These are phyloP conservation scores for Podila clonocystis DNA, from an alignment of 192 early-diverging fungal genomes.

Conservation along the genomic window DNA sequence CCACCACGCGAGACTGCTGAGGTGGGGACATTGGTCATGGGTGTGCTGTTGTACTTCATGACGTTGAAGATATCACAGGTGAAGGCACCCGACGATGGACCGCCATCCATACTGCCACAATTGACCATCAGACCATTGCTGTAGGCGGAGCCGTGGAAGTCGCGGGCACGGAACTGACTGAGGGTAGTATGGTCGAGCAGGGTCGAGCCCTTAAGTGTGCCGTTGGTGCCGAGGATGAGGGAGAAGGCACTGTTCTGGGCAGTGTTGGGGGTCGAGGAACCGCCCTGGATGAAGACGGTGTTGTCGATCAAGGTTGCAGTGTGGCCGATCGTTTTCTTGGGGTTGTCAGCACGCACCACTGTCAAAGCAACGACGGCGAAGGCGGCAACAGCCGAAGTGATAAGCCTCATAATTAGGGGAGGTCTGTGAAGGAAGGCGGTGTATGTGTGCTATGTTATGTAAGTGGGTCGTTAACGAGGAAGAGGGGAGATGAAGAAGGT, in stretches of 20 bases:
- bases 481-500: background rate
- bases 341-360: conserved; percentile 1
- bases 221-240: conserved; percentile 6
- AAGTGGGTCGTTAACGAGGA: background rate
- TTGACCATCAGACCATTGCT: conserved; percentile 8
- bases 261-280: background rate
- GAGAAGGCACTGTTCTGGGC: conserved; percentile 19
- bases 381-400: conserved; percentile 10
- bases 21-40: background rate
- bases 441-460: background rate
- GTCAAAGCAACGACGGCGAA: conserved; percentile 2
- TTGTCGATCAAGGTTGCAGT: conserved; percentile 19
- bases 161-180: conserved; percentile 9
- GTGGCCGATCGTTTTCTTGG: conserved; percentile 19
- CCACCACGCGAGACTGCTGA: conserved; percentile 5
- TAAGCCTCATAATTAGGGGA: background rate
- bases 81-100: background rate
- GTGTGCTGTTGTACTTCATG: conserved; percentile 15
- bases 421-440: background rate
- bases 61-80: conserved; percentile 23
- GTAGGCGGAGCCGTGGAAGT: conserved; percentile 2
- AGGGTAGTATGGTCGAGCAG: conserved; percentile 12
- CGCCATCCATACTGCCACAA: conserved; percentile 19
- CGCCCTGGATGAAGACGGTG: conserved; percentile 43
- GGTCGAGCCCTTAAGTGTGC: background rate